Conservation (phyloP, 768 basidiomycete species). For the Naganishia randhawae region DNA sequence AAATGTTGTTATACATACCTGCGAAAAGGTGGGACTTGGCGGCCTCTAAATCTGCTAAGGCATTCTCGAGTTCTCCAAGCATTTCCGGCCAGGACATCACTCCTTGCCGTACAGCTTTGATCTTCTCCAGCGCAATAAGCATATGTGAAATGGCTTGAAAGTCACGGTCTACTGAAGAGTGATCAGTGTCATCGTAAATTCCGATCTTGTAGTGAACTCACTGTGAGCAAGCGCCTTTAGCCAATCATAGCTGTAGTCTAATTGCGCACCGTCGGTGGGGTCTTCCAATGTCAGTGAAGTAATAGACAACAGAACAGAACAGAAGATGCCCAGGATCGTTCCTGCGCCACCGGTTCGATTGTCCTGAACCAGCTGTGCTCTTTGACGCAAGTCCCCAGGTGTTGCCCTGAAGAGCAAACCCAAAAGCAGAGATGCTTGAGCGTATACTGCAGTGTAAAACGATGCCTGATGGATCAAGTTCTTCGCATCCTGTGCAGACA, state of each 20-base stretch:
- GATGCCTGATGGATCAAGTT: background rate
- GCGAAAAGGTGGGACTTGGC: constrained; percentile 6
- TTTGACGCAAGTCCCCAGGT: background rate
- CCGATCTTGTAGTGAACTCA: background rate
- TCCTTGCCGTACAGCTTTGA: background rate
- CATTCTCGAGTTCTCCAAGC: constrained; percentile 9
- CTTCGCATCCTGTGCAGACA: background rate
- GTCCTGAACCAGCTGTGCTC: background rate
- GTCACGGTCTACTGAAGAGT: background rate
- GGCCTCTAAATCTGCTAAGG: background rate
- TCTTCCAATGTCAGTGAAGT: background rate
- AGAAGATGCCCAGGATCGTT: background rate
- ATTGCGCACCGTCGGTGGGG: background rate
- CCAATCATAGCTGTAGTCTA: background rate
- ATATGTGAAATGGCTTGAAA: constrained; percentile 13
- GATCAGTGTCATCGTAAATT: background rate
- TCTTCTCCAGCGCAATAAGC: background rate
- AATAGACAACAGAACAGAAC: background rate
- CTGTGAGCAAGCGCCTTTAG: constrained; percentile 1
- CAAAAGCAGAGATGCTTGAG: background rate
- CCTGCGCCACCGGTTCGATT: background rate
- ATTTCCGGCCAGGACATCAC: background rate
- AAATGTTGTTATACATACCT: background rate
- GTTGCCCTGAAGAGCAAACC: constrained; percentile 11
- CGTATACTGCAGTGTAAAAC: constrained; percentile 12